Base-by-base conservation (phyloP, 495 filamentous ascomycete species). In the Parathielavia hyrcaniae region DNA sequence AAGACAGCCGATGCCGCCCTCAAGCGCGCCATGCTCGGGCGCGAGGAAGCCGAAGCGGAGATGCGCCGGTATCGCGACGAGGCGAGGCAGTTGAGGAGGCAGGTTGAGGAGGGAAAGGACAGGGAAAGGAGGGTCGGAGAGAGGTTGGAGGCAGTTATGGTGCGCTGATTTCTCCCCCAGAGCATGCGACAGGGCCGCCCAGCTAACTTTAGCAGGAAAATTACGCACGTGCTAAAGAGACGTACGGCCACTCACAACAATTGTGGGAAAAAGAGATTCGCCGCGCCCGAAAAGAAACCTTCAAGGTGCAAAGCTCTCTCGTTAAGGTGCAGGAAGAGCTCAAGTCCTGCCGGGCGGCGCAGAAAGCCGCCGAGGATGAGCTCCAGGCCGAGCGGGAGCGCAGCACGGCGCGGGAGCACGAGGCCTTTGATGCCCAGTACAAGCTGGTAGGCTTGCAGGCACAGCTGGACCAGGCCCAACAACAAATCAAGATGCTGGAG, bases 251-350 rank as follows among this genome's bases (percentile, higher is more conserved):
- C 65, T 85, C 88, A 55, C 78, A 86, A 67, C 67, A 82, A 22
- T 71, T 90, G 26, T 92, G 87, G 75, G 89, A 95, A 70, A 95
- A 93, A 64, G 90, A 95, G 67, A 84, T 92, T 38, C 76, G 87
- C 46, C 83, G 86, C 48, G 82, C 86, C n/a, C 77, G 87, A 34
- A 95, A 92, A 69, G 89, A 93, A 63, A 85, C 86, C 0, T 95
- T 90, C 75, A 92, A 89, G 50, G 82, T 86, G 5, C 88, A 89
- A 13, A 91, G 88, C 14, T 73, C 76, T 3, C 66, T 89, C 14
- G 85, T 93, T 20, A 90, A 95, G 64, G 62, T 85, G 13, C 90
- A 95, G 66, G 89, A 95, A 60, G 89, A 96, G 64, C 72, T 92
- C 55, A 91, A 92, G 64, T 71, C 85, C 5, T 71, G 79, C 3